A percentile compares a stretch with the other conserved stretches of the same genome.
Conservation (phyloP, 257 asterid species). For the Catharanthus roseus region DNA sequence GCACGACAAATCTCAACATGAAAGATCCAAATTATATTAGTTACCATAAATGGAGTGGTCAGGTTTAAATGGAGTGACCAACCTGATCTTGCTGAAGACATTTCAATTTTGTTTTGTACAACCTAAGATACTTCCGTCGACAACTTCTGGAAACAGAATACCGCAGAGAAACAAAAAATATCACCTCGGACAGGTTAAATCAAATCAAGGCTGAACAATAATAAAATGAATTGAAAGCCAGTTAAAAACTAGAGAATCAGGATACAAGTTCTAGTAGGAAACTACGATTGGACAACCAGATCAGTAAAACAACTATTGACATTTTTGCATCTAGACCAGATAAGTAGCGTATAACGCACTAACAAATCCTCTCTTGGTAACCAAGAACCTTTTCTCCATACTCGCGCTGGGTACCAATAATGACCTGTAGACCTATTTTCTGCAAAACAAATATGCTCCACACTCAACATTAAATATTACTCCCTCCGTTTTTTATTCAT, state of each 20-base stretch:
- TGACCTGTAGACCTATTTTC: not conserved
- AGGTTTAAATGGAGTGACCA: slow-evolving; percentile 23
- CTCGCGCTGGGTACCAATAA: no score
- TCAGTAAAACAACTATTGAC: not conserved
- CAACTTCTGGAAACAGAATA: slow-evolving; percentile 45
- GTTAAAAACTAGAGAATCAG: not conserved
- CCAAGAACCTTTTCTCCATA: not conserved
- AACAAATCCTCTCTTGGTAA: not conserved
- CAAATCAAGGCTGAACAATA: not conserved
- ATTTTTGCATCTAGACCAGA: not conserved
- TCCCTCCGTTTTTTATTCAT: no score
- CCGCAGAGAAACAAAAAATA: not conserved
- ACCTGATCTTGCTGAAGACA: slow-evolving; percentile 84
- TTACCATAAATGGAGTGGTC: slow-evolving; percentile 20
- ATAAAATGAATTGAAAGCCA: not conserved
- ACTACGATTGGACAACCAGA: not conserved
- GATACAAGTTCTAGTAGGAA: not conserved
- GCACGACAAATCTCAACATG: not conserved
- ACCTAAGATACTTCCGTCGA: slow-evolving; percentile 74
- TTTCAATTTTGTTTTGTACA: slow-evolving; percentile 82
- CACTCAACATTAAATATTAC: not conserved
- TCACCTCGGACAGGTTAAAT: not conserved
- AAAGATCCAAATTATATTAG: not conserved
- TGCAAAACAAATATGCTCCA: not conserved
- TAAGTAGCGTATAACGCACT: not conserved